Conservation (phyloP, 257 asterid species). For the Penstemon barbatus region DNA sequence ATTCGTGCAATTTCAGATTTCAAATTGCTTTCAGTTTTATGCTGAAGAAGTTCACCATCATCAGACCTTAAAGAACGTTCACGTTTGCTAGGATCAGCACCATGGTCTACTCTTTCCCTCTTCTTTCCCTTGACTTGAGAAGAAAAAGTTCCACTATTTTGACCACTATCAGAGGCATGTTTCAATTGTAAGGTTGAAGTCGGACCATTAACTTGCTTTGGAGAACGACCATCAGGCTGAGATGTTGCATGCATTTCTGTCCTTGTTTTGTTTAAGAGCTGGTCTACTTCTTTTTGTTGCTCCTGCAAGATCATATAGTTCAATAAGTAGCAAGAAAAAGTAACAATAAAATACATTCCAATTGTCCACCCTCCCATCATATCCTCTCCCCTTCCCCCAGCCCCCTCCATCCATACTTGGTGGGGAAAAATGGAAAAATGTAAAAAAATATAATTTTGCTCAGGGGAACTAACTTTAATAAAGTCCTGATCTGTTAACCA, state of each 20-base stretch:
- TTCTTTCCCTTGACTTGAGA: slow-evolving; percentile 52
- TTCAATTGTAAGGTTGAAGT: slow-evolving; percentile 37
- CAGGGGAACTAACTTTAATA: slow-evolving; percentile 61
- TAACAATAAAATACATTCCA: neutral
- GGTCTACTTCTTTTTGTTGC: slow-evolving; percentile 51
- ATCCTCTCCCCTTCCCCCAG: neutral
- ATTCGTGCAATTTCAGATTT: slow-evolving; percentile 42
- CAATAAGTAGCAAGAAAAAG: neutral
- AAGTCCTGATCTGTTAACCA: slow-evolving; percentile 86
- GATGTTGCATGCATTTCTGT: slow-evolving; percentile 47
- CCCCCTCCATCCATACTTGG: neutral
- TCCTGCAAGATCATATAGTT: slow-evolving; percentile 35
- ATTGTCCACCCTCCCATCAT: neutral
- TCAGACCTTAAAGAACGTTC: slow-evolving; percentile 38
- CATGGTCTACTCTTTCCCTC: slow-evolving; percentile 48
- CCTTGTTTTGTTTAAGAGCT: slow-evolving; percentile 42
- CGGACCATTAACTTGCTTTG: slow-evolving; percentile 41
- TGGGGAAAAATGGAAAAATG: neutral
- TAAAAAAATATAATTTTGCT: too few relatives aligned
- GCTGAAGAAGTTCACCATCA: slow-evolving; percentile 31
- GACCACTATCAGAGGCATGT: slow-evolving; percentile 38
- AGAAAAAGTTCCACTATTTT: slow-evolving; percentile 31
- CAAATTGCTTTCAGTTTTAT: slow-evolving; percentile 30
- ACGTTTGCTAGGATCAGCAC: slow-evolving; percentile 35
- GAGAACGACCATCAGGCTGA: slow-evolving; percentile 47